These are phyloP conservation scores for Kwoniella sp. DNA, from an alignment of 768 basidiomycete genomes.

Conservation along the genomic window DNA sequence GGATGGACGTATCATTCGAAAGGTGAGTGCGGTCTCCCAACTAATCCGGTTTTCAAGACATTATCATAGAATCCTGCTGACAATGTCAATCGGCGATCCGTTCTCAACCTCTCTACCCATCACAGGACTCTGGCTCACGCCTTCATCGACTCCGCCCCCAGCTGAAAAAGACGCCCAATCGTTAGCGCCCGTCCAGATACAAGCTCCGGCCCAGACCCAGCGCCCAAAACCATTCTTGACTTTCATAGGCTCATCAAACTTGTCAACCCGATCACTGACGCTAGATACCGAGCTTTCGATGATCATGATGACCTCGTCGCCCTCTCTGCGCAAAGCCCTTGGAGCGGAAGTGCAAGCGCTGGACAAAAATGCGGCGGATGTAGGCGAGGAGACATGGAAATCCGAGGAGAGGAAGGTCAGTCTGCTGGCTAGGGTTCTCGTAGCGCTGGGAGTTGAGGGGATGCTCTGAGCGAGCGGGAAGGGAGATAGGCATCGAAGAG, in stretches of 20 bases:
- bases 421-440: conserved; percentile 48
- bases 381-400: conserved; percentile 53
- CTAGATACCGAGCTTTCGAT: conserved; percentile 92
- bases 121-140: conserved; percentile 83
- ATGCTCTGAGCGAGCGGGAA: conserved; percentile 14
- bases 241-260: conserved; percentile 90
- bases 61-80: neutral
- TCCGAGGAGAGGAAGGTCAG: conserved; percentile 52
- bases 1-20: conserved; percentile 99
- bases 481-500: too few relatives aligned
- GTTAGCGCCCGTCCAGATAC: neutral
- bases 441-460: conserved; percentile 52
- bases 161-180: too few relatives aligned
- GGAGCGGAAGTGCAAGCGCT: conserved; percentile 54
- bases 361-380: conserved; percentile 44
- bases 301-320: conserved; percentile 71
- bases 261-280: conserved; percentile 85
- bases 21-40: too few relatives aligned
- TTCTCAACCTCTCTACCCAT: neutral
- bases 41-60: too few relatives aligned
- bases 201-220: neutral
- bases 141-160: too few relatives aligned
- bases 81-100: too few relatives aligned
- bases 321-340: conserved; percentile 51
- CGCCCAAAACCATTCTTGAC: conserved; percentile 65